These are phyloP conservation scores for Telopea speciosissima DNA, from an alignment of 177 flowering plant species.

Conservation along the genomic window DNA sequence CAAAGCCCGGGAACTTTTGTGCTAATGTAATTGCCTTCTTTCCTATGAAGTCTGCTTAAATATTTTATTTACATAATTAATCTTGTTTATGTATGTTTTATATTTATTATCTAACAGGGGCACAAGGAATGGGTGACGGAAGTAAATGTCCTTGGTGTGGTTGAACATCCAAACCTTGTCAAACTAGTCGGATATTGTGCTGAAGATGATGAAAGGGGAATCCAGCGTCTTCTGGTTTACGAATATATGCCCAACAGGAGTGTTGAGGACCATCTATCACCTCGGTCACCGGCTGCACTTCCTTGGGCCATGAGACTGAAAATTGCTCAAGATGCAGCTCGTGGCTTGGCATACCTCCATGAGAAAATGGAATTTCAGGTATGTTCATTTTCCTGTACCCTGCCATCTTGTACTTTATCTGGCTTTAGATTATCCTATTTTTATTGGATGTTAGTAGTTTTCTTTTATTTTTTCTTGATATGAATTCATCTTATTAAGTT, in stretches of 20 bases:
- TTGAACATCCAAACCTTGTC: constrained; percentile 52
- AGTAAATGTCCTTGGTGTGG: constrained; percentile 53
- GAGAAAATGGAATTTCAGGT: constrained; percentile 63
- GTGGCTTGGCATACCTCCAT: constrained; percentile 50
- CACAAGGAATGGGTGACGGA: constrained; percentile 63
- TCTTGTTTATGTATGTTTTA: background rate
- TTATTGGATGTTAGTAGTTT: too few relatives aligned
- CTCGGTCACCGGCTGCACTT: constrained; percentile 25
- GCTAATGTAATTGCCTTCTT: background rate
- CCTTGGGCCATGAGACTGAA: constrained; percentile 44
- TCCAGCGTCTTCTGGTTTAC: constrained; percentile 43
- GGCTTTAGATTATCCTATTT: background rate
- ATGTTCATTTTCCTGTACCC: constrained; percentile 4
- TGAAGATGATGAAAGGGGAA: constrained; percentile 53
- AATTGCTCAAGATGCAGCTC: constrained; percentile 50
- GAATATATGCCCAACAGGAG: constrained; percentile 48
- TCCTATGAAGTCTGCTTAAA: background rate
- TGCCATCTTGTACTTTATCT: background rate
- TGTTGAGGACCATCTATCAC: constrained; percentile 45
- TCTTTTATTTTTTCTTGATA: too few relatives aligned
- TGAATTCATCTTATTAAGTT: background rate
- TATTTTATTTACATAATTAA: background rate
- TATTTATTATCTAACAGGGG: constrained; percentile 26
- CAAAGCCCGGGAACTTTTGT: background rate
- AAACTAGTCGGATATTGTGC: constrained; percentile 49